A percentile compares a stretch with the other conserved stretches of the same genome.
phyloP scores from a whole-genome alignment of 139 green algal genomes.

The Axilococcus clingmanii region DNA sequence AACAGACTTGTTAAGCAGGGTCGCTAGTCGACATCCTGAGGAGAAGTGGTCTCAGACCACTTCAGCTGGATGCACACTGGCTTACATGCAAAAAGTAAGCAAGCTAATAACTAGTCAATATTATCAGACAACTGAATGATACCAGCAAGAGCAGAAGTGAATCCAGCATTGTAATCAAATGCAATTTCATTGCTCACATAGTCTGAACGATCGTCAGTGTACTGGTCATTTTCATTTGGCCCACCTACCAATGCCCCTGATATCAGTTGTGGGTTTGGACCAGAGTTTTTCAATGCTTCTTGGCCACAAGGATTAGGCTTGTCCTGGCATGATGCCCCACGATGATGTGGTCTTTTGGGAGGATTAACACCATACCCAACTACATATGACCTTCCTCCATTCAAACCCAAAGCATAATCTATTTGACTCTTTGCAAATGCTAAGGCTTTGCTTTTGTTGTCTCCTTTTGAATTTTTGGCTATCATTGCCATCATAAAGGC shows the following conservation, averaged over 20 bases:
- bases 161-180: conserved; percentile 38
- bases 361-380: conserved; percentile 20
- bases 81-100: too few relatives aligned
- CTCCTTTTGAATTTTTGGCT: conserved; percentile 1
- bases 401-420: conserved; percentile 34
- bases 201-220: conserved; percentile 22
- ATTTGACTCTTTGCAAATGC: conserved; percentile 23
- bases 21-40: too few relatives aligned
- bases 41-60: too few relatives aligned
- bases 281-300: background rate
- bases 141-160: conserved; percentile 16
- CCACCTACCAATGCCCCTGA: conserved; percentile 26
- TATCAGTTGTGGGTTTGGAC: conserved; percentile 9
- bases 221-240: conserved; percentile 1
- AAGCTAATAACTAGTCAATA: too few relatives aligned
- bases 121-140: conserved; percentile 2
- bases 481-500: conserved; percentile 1
- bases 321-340: conserved; percentile 28
- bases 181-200: conserved; percentile 33
- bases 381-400: conserved; percentile 19
- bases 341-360: conserved; percentile 28
- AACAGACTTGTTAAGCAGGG: too few relatives aligned
- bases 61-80: too few relatives aligned
- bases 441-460: background rate
- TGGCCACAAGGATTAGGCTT: conserved; percentile 9